Percentiles rank a stretch among this genome's conserved stretches.
These are phyloP conservation scores for Yamadazyma philogaea DNA, from an alignment of 805 yeast species.

Conservation along the genomic window DNA sequence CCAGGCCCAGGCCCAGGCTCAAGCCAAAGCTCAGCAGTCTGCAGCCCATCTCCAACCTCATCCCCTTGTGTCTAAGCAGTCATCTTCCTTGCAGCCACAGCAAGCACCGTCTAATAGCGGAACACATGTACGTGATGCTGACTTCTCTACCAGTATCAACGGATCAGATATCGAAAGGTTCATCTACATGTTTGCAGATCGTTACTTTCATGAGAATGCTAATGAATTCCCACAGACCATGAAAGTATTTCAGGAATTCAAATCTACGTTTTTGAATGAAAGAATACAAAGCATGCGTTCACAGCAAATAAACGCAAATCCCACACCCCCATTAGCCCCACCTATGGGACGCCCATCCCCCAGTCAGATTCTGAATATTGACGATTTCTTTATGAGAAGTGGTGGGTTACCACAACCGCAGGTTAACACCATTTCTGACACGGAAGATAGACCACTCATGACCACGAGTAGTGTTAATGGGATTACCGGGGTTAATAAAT, in stretches of 20 bases:
- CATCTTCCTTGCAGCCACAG: constrained; percentile 4
- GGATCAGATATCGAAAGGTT: constrained; percentile 39
- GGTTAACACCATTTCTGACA: background rate
- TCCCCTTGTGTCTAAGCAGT: constrained; percentile 1
- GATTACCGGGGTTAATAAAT: constrained; percentile 7
- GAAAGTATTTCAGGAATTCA: constrained; percentile 43
- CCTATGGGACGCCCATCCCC: constrained; percentile 8
- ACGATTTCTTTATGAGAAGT: constrained; percentile 23
- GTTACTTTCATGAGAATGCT: constrained; percentile 38
- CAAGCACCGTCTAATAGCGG: background rate
- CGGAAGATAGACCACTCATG: constrained; percentile 6
- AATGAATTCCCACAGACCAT: constrained; percentile 43
- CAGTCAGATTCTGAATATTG: constrained; percentile 18
- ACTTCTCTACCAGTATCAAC: constrained; percentile 14
- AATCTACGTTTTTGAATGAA: constrained; percentile 40
- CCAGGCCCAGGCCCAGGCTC: constrained; percentile 15
- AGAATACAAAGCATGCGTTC: constrained; percentile 32
- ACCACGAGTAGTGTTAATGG: background rate
- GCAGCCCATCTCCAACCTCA: constrained; percentile 7
- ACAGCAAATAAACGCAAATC: constrained; percentile 6
- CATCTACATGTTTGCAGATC: constrained; percentile 39
- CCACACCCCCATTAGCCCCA: constrained; percentile 4
- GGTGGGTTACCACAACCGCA: constrained; percentile 8
- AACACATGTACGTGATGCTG: background rate
- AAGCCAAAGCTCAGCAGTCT: constrained; percentile 12